Conservation (phyloP, 2,329 filamentous ascomycete species). For the Colletotrichum aenigma region DNA sequence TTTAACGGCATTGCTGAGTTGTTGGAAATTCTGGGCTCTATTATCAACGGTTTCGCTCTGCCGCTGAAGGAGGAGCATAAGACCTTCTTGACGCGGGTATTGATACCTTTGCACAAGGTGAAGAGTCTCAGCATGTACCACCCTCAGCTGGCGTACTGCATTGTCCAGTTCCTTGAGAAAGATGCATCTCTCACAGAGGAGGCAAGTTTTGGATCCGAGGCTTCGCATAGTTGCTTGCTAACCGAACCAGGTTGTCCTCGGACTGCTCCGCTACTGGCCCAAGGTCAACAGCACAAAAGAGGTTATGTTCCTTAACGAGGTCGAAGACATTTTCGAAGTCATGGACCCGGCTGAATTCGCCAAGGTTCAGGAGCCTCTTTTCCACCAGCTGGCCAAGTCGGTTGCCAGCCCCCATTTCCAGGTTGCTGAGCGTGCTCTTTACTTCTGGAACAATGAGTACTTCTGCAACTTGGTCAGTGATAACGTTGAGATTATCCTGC, state of each 20-base stretch:
- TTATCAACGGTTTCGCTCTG: slow-evolving; percentile 97
- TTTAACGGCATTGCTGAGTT: slow-evolving; percentile 98
- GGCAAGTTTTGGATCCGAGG: slow-evolving; percentile 51
- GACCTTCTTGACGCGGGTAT: slow-evolving; percentile 90
- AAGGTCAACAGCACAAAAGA: slow-evolving; percentile 99
- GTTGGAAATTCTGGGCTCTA: slow-evolving; percentile 94
- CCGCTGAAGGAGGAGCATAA: slow-evolving; percentile 99
- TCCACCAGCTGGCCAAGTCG: slow-evolving; percentile 96
- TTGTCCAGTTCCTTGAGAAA: slow-evolving; percentile 98
- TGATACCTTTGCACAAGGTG: slow-evolving; percentile 95
- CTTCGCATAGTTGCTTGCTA: slow-evolving; percentile 1
- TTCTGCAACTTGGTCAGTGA: slow-evolving; percentile 99
- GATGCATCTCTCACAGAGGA: slow-evolving; percentile 97
- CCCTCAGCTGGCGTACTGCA: slow-evolving; percentile 96
- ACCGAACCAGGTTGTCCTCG: slow-evolving; percentile 77
- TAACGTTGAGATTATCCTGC: slow-evolving; percentile 97
- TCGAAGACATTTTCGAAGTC: slow-evolving; percentile 99
- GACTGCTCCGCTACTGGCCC: slow-evolving; percentile 94
- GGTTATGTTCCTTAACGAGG: slow-evolving; percentile 99
- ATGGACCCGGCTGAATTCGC: slow-evolving; percentile 99
- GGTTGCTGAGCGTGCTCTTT: slow-evolving; percentile 94
- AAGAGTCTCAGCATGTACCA: slow-evolving; percentile 99
- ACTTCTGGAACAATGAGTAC: slow-evolving; percentile 99
- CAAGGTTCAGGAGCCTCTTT: slow-evolving; percentile 96
- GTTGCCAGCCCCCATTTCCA: slow-evolving; percentile 99